A percentile compares a stretch with the other conserved stretches of the same genome.
These are phyloP conservation scores for Magnusiomyces tetraspermus DNA, from an alignment of 1,139 yeast species.

Conservation along the genomic window DNA sequence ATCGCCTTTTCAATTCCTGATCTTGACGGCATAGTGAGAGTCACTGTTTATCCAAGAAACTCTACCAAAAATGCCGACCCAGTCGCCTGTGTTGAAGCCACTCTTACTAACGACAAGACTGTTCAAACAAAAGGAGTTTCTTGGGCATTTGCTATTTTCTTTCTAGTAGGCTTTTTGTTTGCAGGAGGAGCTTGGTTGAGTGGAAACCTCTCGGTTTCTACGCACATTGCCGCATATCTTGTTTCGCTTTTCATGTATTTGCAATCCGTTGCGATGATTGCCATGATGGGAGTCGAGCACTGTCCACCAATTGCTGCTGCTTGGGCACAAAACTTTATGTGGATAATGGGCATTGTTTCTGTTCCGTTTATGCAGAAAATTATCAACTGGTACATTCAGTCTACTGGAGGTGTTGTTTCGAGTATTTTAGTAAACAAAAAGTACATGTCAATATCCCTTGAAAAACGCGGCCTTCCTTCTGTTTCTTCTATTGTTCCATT, in stretches of 20 bases:
- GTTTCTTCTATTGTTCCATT: slow-evolving; percentile 5
- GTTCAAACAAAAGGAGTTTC: slow-evolving; percentile 91
- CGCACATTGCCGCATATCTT: slow-evolving; percentile 92
- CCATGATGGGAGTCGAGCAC: slow-evolving; percentile 90
- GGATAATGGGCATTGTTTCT: slow-evolving; percentile 89
- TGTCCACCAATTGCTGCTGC: slow-evolving; percentile 97
- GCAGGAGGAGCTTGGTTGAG: slow-evolving; percentile 80
- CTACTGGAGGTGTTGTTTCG: slow-evolving; percentile 89
- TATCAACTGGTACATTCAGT: slow-evolving; percentile 87
- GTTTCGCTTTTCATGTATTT: slow-evolving; percentile 87
- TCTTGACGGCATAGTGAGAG: slow-evolving; percentile 83
- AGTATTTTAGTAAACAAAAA: slow-evolving; percentile 51
- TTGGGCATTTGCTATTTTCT: slow-evolving; percentile 93
- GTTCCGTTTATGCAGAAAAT: slow-evolving; percentile 75
- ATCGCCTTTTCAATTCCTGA: slow-evolving; percentile 89
- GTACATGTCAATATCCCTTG: slow-evolving; percentile 47
- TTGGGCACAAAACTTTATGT: slow-evolving; percentile 94
- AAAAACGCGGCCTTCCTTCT: neutral
- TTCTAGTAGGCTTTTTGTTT: slow-evolving; percentile 77
- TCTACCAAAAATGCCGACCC: slow-evolving; percentile 30
- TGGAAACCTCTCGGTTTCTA: slow-evolving; percentile 90
- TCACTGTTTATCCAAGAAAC: slow-evolving; percentile 37
- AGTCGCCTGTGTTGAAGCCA: slow-evolving; percentile 89
- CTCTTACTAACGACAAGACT: slow-evolving; percentile 77
- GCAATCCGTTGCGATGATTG: slow-evolving; percentile 84